Conservation (phyloP, 805 yeast genomes). For the Kuraishia cidri region DNA sequence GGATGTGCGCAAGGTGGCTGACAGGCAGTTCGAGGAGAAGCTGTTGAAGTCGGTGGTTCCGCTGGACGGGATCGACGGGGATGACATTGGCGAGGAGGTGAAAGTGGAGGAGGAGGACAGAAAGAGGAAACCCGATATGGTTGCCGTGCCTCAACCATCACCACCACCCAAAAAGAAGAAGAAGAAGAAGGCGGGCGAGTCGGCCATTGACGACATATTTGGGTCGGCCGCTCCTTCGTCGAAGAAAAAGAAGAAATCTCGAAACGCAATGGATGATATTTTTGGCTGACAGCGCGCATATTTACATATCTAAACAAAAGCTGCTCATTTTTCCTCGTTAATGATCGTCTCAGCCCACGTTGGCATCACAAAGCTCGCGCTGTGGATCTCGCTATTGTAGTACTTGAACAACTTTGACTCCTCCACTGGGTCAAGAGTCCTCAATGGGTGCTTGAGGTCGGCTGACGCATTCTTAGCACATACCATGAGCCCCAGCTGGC, state of each 20-base stretch:
- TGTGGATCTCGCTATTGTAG: conserved; percentile 78
- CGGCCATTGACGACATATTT: conserved; percentile 71
- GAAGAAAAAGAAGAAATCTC: not conserved
- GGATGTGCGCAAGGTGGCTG: conserved; percentile 5
- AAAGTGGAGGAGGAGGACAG: conserved; percentile 7
- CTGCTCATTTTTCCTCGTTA: conserved; percentile 6
- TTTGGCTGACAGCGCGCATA: not conserved
- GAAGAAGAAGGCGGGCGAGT: conserved; percentile 37
- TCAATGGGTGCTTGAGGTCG: conserved; percentile 59
- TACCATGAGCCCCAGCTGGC: conserved; percentile 97
- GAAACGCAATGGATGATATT: conserved; percentile 2
- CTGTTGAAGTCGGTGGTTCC: conserved; percentile 10
- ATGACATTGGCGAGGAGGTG: conserved; percentile 5
- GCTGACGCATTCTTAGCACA: conserved; percentile 69
- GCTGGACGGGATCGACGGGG: conserved; percentile 3
- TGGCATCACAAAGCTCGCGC: conserved; percentile 86
- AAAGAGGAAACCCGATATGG: conserved; percentile 5
- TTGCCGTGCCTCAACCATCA: conserved; percentile 1
- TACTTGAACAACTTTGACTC: conserved; percentile 66
- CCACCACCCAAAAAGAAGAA: conserved; percentile 14
- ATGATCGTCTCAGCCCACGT: conserved; percentile 56
- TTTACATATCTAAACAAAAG: not conserved
- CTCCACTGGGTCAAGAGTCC: conserved; percentile 52
- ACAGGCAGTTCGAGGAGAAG: conserved; percentile 3
- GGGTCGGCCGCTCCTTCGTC: conserved; percentile 25